Conservation (phyloP, 495 filamentous ascomycete species). For the Penicillium cataractarum region DNA sequence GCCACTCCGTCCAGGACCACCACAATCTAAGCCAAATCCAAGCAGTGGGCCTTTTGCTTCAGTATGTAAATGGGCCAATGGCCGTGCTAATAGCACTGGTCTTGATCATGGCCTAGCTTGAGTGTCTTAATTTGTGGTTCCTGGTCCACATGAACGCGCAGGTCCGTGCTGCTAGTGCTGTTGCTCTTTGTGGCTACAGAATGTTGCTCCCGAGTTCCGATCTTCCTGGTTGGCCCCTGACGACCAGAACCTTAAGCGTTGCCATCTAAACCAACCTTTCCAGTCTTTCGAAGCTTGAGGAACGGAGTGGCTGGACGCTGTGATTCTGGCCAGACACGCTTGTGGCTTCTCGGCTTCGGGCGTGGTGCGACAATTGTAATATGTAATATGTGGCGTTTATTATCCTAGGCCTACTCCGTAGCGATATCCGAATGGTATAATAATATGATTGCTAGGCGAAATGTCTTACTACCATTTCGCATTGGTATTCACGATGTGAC, state of each 20-base stretch:
- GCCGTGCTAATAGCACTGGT: conserved; percentile 8
- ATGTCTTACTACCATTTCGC: background rate
- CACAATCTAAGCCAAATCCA: background rate
- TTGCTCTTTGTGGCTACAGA: conserved; percentile 17
- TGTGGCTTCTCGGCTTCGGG: background rate
- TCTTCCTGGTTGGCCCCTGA: background rate
- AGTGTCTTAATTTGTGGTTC: conserved; percentile 9
- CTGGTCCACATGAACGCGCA: background rate
- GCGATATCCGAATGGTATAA: background rate
- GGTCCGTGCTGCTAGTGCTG: conserved; percentile 8
- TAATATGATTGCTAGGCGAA: background rate
- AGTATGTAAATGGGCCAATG: background rate
- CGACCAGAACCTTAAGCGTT: conserved; percentile 11
- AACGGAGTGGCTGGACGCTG: background rate
- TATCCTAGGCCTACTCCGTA: background rate
- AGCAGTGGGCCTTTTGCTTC: background rate
- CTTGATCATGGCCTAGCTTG: background rate
- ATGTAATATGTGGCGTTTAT: background rate
- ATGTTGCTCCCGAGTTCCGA: conserved; percentile 17
- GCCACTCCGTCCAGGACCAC: background rate
- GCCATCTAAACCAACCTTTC: background rate
- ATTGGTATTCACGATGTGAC: background rate
- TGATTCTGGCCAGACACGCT: background rate
- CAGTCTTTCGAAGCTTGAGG: background rate
- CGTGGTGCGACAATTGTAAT: background rate